phyloP scores from a whole-genome alignment of 1,284 basidiomycete genomes.

The Boletus holoroseus region DNA sequence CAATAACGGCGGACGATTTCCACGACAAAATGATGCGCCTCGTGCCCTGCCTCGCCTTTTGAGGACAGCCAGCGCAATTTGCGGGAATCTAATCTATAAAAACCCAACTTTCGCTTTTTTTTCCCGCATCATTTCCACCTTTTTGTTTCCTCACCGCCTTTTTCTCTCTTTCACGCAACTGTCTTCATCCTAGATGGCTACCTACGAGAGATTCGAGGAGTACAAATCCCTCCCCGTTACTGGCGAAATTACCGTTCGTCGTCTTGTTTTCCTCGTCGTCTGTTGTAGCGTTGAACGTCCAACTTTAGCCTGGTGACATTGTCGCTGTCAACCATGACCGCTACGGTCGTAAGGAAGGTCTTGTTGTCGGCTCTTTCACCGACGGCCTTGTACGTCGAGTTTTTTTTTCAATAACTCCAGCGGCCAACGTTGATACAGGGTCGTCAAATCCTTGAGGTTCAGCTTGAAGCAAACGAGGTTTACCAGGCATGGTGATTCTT shows the following conservation, averaged over 20 bases:
- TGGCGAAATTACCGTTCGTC: slow-evolving; percentile 36
- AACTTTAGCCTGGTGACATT: slow-evolving; percentile 63
- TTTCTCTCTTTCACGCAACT: slow-evolving; percentile 1
- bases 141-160: slow-evolving; percentile 18
- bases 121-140: slow-evolving; percentile 22
- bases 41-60: slow-evolving; percentile 42
- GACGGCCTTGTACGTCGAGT: slow-evolving; percentile 57
- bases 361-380: slow-evolving; percentile 67
- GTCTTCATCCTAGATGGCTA: slow-evolving; percentile 25
- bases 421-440: slow-evolving; percentile 44
- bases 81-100: slow-evolving; percentile 46
- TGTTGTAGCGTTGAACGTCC: neutral
- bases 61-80: slow-evolving; percentile 18
- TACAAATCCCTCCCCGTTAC: slow-evolving; percentile 21
- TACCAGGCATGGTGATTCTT: slow-evolving; percentile 58
- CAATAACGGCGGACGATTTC: slow-evolving; percentile 20
- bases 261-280: neutral
- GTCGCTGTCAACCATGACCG: slow-evolving; percentile 64
- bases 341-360: slow-evolving; percentile 62
- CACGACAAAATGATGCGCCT: slow-evolving; percentile 37
- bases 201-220: slow-evolving; percentile 33
- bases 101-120: slow-evolving; percentile 26
- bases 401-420: neutral
- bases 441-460: slow-evolving; percentile 72
- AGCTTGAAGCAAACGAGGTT: slow-evolving; percentile 61